Evolutionary conservation across 768 basidiomycete genomes (phyloP).

Genomic region (Phanerochaete sordida): DNA sequence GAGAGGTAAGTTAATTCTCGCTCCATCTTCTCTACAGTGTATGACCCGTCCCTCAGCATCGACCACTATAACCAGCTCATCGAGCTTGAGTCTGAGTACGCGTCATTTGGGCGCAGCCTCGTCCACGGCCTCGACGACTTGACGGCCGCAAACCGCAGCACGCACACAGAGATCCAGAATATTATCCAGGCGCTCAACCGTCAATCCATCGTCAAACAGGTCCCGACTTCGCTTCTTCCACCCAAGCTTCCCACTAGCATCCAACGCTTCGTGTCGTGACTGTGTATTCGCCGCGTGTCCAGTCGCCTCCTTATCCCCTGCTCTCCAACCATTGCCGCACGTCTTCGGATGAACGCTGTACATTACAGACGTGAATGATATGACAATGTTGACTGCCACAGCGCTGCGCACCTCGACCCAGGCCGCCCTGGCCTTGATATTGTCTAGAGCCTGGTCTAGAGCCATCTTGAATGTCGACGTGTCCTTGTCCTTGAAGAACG

Average conservation of each 20-base stretch:
- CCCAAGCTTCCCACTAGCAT: not conserved
- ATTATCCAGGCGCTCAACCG: slow-evolving; percentile 7
- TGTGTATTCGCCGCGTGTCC: not conserved
- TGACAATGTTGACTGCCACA: not conserved
- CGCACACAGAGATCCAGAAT: slow-evolving; percentile 2
- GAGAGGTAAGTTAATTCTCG: slow-evolving; percentile 1
- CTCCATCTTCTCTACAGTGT: not conserved
- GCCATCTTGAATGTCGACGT: slow-evolving; percentile 63
- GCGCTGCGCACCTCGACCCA: slow-evolving; percentile 54
- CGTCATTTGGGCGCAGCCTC: slow-evolving; percentile 10
- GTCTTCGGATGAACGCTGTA: slow-evolving; percentile 57
- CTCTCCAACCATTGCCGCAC: slow-evolving; percentile 47
- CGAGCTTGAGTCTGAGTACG: slow-evolving; percentile 14
- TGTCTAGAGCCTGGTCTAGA: slow-evolving; percentile 66
- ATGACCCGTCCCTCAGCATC: not conserved
- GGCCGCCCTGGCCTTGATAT: slow-evolving; percentile 53
- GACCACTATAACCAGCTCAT: slow-evolving; percentile 13
- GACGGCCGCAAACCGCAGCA: not conserved
- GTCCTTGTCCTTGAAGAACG: slow-evolving; percentile 78
- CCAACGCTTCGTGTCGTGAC: not conserved
- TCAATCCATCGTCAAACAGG: slow-evolving; percentile 4
- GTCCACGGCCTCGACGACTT: slow-evolving; percentile 7
- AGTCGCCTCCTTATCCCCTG: not conserved
- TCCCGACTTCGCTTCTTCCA: slow-evolving; percentile 6
- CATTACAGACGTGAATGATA: not conserved